Conservation (phyloP, 805 yeast species). For the Sugiyamaella americana region DNA sequence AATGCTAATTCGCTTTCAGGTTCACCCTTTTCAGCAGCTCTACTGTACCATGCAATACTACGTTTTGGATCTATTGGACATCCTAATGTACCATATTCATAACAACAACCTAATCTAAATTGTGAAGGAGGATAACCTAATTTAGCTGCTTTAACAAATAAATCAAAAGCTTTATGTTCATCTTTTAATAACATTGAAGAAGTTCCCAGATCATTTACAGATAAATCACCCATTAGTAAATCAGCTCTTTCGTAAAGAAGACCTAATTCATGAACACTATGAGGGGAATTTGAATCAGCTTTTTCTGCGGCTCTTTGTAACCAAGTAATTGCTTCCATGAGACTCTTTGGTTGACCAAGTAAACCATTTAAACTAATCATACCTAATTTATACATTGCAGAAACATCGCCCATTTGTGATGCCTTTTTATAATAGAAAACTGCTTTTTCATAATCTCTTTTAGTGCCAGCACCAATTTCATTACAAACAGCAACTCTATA, state of each 20-base stretch:
- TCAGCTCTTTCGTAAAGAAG: slow-evolving; percentile 46
- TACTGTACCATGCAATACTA: slow-evolving; percentile 68
- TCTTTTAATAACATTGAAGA: slow-evolving; percentile 23
- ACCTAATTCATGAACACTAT: slow-evolving; percentile 54
- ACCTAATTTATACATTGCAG: slow-evolving; percentile 71
- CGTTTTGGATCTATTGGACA: slow-evolving; percentile 48
- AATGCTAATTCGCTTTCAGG: slow-evolving; percentile 65
- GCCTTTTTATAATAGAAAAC: slow-evolving; percentile 51
- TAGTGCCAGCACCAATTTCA: slow-evolving; percentile 57
- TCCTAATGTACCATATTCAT: slow-evolving; percentile 60
- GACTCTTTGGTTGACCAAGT: slow-evolving; percentile 36
- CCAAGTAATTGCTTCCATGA: slow-evolving; percentile 45
- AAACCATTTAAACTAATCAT: slow-evolving; percentile 52
- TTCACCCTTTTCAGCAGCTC: slow-evolving; percentile 60
- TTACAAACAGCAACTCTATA: slow-evolving; percentile 66
- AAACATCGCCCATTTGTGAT: slow-evolving; percentile 54
- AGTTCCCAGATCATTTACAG: slow-evolving; percentile 15
- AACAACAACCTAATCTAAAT: slow-evolving; percentile 63
- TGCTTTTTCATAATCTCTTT: slow-evolving; percentile 40
- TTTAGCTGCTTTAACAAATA: slow-evolving; percentile 54
- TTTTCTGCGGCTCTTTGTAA: slow-evolving; percentile 42
- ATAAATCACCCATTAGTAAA: slow-evolving; percentile 19
- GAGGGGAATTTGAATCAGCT: slow-evolving; percentile 44
- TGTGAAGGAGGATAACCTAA: slow-evolving; percentile 61
- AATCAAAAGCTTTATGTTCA: slow-evolving; percentile 41